A percentile compares a stretch with the other conserved stretches of the same genome.
phyloP scores from a whole-genome alignment of 2,329 filamentous ascomycete species.

The Neofusicoccum sp. region DNA sequence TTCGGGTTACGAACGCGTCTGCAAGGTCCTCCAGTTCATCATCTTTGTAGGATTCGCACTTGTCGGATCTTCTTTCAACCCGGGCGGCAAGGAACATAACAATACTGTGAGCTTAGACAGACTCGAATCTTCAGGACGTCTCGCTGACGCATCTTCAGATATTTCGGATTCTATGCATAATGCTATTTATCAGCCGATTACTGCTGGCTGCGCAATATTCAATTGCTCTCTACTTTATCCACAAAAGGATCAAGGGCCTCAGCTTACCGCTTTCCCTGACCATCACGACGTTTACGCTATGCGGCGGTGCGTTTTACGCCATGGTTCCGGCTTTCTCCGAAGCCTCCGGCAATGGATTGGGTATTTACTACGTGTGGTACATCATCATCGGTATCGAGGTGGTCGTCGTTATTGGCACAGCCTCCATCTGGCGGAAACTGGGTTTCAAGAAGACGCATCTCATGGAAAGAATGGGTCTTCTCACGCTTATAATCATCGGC shows the following conservation, averaged over 20 bases:
- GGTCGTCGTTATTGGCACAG: conserved; percentile 49
- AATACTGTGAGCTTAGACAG: conserved; percentile 11
- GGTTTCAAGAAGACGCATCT: conserved; percentile 59
- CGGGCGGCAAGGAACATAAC: conserved; percentile 13
- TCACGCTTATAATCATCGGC: conserved; percentile 62
- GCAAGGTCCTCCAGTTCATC: conserved; percentile 57
- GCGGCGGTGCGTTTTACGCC: conserved; percentile 19
- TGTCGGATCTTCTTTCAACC: conserved; percentile 42
- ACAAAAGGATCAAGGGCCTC: conserved; percentile 2
- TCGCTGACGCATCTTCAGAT: not conserved
- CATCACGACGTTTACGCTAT: conserved; percentile 12
- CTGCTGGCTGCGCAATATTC: conserved; percentile 21
- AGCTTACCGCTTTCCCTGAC: conserved; percentile 17
- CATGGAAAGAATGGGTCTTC: conserved; percentile 56
- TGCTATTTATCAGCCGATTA: conserved; percentile 21
- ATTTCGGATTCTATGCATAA: conserved; percentile 20
- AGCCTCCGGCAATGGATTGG: conserved; percentile 15
- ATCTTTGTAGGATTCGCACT: conserved; percentile 62
- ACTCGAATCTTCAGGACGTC: not conserved
- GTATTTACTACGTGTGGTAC: conserved; percentile 50
- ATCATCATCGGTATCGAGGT: conserved; percentile 51
- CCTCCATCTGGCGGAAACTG: conserved; percentile 52
- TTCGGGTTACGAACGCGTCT: conserved; percentile 58
- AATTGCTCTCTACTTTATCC: conserved; percentile 17
- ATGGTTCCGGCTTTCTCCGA: conserved; percentile 17